A percentile compares a stretch with the other conserved stretches of the same genome.
These are phyloP conservation scores for Cryptococcus sp. DNA, from an alignment of 1,284 basidiomycete genomes.

Conservation along the genomic window DNA sequence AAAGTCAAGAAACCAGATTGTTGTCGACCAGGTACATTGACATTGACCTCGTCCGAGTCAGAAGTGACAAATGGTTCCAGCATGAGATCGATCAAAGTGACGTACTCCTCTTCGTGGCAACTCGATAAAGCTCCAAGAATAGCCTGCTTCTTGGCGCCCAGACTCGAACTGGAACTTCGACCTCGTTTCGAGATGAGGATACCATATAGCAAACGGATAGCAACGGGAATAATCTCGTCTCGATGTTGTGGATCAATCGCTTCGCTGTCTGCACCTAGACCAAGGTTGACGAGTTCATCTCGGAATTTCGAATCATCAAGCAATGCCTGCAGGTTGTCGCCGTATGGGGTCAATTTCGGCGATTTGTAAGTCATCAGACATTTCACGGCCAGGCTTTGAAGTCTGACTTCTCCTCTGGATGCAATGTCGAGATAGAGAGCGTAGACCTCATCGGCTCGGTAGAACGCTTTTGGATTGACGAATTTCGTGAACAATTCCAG, in stretches of 20 bases:
- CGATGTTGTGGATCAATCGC: constrained; percentile 63
- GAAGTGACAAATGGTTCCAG: constrained; percentile 60
- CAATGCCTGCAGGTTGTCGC: constrained; percentile 64
- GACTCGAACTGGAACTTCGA: constrained; percentile 56
- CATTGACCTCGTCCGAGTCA: constrained; percentile 2
- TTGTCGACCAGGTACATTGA: constrained; percentile 58
- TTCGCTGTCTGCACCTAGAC: constrained; percentile 54
- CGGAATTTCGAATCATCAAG: constrained; percentile 85
- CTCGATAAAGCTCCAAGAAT: constrained; percentile 69
- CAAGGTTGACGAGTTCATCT: constrained; percentile 74
- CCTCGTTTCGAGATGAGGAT: constrained; percentile 80
- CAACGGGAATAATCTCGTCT: constrained; percentile 64
- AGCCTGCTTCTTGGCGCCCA: constrained; percentile 68
- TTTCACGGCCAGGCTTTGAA: constrained; percentile 73
- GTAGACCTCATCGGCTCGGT: constrained; percentile 64
- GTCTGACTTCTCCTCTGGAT: constrained; percentile 73
- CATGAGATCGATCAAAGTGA: constrained; percentile 83
- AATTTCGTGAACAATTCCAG: constrained; percentile 86
- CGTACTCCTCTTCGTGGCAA: constrained; percentile 70
- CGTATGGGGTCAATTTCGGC: constrained; percentile 61
- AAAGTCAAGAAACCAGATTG: constrained; percentile 78
- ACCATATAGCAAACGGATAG: constrained; percentile 81
- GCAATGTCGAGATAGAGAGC: constrained; percentile 69
- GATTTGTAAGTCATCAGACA: constrained; percentile 84
- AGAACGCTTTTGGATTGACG: constrained; percentile 80